Evolutionary conservation across 2,329 filamentous ascomycete species (phyloP).

Genomic region (Teratosphaeria zuluensis): DNA sequence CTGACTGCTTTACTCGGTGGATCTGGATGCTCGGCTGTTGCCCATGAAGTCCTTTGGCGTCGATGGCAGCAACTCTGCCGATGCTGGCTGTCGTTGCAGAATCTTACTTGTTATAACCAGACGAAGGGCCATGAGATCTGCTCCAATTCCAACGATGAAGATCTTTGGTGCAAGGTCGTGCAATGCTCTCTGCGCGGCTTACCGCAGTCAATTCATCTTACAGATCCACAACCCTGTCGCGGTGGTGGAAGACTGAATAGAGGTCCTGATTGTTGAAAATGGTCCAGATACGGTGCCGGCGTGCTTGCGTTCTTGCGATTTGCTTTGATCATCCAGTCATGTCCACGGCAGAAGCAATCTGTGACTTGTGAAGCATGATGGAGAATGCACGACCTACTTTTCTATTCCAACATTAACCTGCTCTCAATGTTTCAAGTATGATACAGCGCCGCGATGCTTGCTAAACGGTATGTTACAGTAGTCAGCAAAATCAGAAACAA

Average conservation of each 20-base stretch:
- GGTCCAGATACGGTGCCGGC: too few species aligned
- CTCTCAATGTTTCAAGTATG: not conserved
- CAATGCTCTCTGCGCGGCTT: not conserved
- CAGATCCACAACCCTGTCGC: not conserved
- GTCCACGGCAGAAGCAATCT: not conserved
- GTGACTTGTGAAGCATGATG: not conserved
- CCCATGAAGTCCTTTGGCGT: not conserved
- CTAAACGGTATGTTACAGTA: not conserved
- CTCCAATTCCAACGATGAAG: not conserved
- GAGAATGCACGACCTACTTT: not conserved
- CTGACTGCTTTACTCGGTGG: not conserved
- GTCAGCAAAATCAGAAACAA: not conserved
- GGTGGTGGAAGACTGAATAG: not conserved
- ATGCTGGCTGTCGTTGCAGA: not conserved
- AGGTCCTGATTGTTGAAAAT: not conserved
- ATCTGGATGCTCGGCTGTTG: not conserved
- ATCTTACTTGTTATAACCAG: not conserved
- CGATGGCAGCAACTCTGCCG: not conserved
- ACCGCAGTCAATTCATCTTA: not conserved
- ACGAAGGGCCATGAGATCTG: not conserved
- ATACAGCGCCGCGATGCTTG: not conserved
- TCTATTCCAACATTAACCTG: not conserved
- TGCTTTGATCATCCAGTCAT: not conserved
- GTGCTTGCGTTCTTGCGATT: not conserved
- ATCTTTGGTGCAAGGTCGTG: not conserved